Conservation (phyloP, 139 green algal genomes). For the Zygnema cylindricum region DNA sequence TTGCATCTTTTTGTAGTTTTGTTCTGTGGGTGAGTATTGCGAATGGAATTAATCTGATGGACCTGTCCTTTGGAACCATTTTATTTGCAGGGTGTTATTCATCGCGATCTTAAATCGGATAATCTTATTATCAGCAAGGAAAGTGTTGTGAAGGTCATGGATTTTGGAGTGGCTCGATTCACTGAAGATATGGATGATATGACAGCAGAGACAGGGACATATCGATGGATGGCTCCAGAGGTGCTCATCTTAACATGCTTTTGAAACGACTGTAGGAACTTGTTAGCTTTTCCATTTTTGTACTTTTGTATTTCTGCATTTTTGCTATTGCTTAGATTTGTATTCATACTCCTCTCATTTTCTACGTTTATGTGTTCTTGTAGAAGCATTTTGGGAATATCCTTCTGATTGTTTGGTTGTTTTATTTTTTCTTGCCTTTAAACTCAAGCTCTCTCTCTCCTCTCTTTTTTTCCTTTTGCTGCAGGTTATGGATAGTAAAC, state of each 20-base stretch:
- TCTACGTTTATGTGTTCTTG: too few relatives aligned
- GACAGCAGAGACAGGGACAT: conserved; percentile 99
- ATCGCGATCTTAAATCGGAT: conserved; percentile 72
- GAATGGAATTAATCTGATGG: too few relatives aligned
- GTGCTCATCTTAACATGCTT: conserved; percentile 59
- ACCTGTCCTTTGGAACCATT: too few relatives aligned
- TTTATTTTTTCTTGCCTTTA: too few relatives aligned
- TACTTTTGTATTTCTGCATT: conserved; percentile 36
- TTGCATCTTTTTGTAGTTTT: too few relatives aligned
- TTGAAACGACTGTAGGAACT: conserved; percentile 3
- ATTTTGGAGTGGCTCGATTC: conserved; percentile 95
- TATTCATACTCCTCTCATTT: too few relatives aligned
- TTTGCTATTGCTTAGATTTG: conserved; percentile 15
- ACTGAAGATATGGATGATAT: conserved; percentile 82
- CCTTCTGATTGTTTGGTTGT: too few relatives aligned
- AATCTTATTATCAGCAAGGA: conserved; percentile 90
- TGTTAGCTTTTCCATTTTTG: conserved; percentile 22
- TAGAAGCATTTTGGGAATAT: too few relatives aligned
- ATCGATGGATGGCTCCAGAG: conserved; percentile 99
- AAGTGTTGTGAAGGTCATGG: conserved; percentile 74
- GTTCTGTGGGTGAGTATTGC: too few relatives aligned
- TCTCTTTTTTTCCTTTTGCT: too few relatives aligned
- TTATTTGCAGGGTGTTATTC: conserved; percentile 35
- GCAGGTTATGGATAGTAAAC: conserved; percentile 97
- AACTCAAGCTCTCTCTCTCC: too few relatives aligned